Base-by-base conservation (phyloP, 106 monocot species). In the Xerophyta viscosa region DNA sequence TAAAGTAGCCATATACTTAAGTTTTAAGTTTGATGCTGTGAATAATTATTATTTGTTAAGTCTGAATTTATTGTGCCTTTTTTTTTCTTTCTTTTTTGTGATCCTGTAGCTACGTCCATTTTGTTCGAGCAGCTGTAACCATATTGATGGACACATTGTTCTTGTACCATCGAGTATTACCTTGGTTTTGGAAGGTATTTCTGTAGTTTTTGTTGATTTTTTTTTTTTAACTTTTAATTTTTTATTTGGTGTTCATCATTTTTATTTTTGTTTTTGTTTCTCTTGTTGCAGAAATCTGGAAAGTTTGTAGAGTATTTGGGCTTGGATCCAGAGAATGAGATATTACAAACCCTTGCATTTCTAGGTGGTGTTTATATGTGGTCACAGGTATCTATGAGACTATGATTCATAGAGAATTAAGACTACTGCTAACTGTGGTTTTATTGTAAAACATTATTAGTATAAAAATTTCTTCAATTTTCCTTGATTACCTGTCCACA, bases 311-410 rank as follows among this genome's bases (percentile, higher is more conserved):
- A 50, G 31, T 52, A 57, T 46, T 30, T 74, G 46, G 89, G 89
- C 41, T 58, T 89, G 26, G 71, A 89, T 70, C 57, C 71, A 27
- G 96, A 85, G 7, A 98, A 82, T 74, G 96, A 98, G 66, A 77
- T 77, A 57, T 65, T 85, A 44, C 89, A 98, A 48, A 98, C 89
- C 9, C 76, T 98, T 51, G 76, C 82, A 0, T 98, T 89, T 62
- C 68, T 98, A 58, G 85, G 67, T 24, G 84, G 84, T 57, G 50
- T 69, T 54, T 82, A 86, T 79, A 66, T 98, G 41, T 89, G 89
- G 96, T 98, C 96, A 62, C 89, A 89, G 96, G 96, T 98, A 52
- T 39, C 39, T 39, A 3, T n/a, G n/a, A n/a, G n/a, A n/a, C n/a
- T n/a, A n/a, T n/a, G n/a, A n/a, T n/a, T n/a, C n/a, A n/a, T n/a